Evolutionary conservation across 2,329 filamentous ascomycete species (phyloP), one percentile per base, ranked within the genome.

Genomic region (Seiridium cupressi): DNA sequence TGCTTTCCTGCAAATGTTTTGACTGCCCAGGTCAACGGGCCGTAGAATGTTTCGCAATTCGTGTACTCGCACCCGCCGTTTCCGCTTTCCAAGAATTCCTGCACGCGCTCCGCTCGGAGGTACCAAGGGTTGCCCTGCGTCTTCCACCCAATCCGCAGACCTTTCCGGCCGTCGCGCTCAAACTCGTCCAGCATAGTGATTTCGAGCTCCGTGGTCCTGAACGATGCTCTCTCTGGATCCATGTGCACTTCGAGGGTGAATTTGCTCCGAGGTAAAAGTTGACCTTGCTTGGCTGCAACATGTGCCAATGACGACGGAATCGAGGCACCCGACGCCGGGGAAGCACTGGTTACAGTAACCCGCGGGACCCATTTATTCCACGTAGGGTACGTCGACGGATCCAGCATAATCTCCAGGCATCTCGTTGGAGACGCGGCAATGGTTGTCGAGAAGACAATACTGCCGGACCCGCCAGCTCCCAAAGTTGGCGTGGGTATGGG

Each of bases 21-120:
- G 13, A 79, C 69, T 10, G 73, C 67, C 3, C 68, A 68, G 8
- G 71, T 74, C 60, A 80, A 44, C 5, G 71, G 54, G 0, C 79
- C 77, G 44, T 75, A 74, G 63, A 79, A 79, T n/a, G 78, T 81
- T 72, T 81, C 78, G 74, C 74, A 79, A 68, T 73, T 76, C 10
- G 60, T 65, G 64, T 80, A 81, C 62, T 75, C 73, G 26, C 73
- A 77, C 11, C 69, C 71, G 18, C 65, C 69, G 4, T 65, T 66
- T 8, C 61, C 66, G 36, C 69, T 68, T 46, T 68, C 70, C 38
- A 76, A 65, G 60, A 80, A 73, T 65, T 81, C 79, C 68, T 81
- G 78, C 11, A 79, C 73, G 51, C 77, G 69, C 70, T 81, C 77
- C 4, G 67, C 68, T 11, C 69, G 66, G 44, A 79, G 64, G 58